Conservation (phyloP, 768 basidiomycete genomes). For the Kwoniella heveanensis region DNA sequence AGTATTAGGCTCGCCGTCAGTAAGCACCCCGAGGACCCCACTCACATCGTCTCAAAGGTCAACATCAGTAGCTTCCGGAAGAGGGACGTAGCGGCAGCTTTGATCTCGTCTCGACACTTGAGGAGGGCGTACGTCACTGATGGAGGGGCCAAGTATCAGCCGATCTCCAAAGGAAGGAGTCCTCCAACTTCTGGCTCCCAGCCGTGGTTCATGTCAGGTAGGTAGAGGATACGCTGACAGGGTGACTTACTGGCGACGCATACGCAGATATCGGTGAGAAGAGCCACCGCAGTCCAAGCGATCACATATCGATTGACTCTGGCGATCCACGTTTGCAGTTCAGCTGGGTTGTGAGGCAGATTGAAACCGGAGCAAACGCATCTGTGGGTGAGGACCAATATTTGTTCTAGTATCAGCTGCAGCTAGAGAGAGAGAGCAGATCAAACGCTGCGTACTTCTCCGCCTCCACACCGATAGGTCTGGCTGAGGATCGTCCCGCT, state of each 20-base stretch:
- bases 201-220: too few relatives aligned
- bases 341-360: background rate
- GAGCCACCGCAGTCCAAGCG: conserved; percentile 15
- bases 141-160: too few relatives aligned
- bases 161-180: too few relatives aligned
- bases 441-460: too few relatives aligned
- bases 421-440: too few relatives aligned
- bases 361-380: conserved; percentile 15
- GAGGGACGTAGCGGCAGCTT: conserved; percentile 15
- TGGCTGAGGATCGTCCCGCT: background rate
- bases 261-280: conserved; percentile 12
- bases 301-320: conserved; percentile 14
- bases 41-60: conserved; percentile 20
- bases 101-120: conserved; percentile 13
- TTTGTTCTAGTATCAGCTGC: too few relatives aligned
- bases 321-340: background rate
- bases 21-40: background rate
- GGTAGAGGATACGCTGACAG: too few relatives aligned
- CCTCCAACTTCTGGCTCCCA: too few relatives aligned
- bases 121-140: conserved; percentile 18
- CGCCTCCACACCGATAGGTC: background rate
- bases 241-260: conserved; percentile 14
- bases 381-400: too few relatives aligned
- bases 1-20: conserved; percentile 8
- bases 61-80: conserved; percentile 17